A percentile compares a stretch with the other conserved stretches of the same genome.
Evolutionary conservation across 2,329 filamentous ascomycete genomes (phyloP).

Genomic region (Fusarium fracticaudum): DNA sequence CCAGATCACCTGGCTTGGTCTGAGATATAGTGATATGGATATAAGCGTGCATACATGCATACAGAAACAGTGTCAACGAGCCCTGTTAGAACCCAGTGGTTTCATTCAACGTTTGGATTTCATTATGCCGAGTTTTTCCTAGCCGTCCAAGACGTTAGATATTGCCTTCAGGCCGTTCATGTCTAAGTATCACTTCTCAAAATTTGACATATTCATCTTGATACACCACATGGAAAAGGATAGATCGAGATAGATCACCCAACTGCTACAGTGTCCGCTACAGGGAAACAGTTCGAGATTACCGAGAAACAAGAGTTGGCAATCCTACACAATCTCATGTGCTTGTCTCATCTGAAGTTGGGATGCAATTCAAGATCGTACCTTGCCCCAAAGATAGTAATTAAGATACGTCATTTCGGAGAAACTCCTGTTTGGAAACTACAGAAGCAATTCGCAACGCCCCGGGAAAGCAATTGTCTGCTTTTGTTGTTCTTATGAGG

Average conservation of each 20-base stretch:
- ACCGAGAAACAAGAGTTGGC: not conserved
- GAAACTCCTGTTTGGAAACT: constrained; percentile 1
- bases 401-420: constrained; percentile 14
- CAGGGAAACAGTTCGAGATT: not conserved
- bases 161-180: not conserved
- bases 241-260: not conserved
- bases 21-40: not conserved
- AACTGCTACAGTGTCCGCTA: not conserved
- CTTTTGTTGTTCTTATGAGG: not conserved
- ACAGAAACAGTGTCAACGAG: not conserved
- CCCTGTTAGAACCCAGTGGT: not conserved
- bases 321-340: not conserved
- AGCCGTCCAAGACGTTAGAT: not conserved
- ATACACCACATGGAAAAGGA: not conserved
- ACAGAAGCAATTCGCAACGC: constrained; percentile 17
- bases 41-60: not conserved
- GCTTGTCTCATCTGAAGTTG: not conserved
- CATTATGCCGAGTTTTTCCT: not conserved
- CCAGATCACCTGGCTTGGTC: not conserved
- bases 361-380: constrained; percentile 7
- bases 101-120: not conserved
- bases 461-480: constrained; percentile 13
- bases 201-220: not conserved
- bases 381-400: not conserved
- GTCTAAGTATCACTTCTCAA: not conserved